Conservation (phyloP, 768 basidiomycete genomes). For the Leccinum sublutescens region DNA sequence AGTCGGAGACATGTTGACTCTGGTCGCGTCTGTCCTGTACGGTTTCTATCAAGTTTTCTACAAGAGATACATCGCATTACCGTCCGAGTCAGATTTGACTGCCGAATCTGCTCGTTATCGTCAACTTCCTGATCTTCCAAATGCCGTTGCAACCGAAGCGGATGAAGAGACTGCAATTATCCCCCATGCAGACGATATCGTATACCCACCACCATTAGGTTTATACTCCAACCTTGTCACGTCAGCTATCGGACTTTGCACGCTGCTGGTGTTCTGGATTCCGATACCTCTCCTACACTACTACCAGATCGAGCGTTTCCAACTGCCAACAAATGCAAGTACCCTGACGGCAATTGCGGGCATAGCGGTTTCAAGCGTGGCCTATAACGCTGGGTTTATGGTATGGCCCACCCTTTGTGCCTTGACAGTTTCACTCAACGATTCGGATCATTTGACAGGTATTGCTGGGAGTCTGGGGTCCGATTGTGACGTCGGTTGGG, state of each 20-base stretch:
- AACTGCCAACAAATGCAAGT: constrained; percentile 50
- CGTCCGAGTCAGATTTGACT: constrained; percentile 56
- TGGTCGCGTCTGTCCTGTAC: constrained; percentile 68
- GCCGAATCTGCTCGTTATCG: constrained; percentile 43
- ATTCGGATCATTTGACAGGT: constrained; percentile 43
- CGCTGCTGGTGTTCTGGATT: constrained; percentile 73
- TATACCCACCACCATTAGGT: constrained; percentile 74
- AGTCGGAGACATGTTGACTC: constrained; percentile 70
- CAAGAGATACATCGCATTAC: constrained; percentile 73
- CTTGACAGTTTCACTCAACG: constrained; percentile 7
- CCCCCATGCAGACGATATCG: constrained; percentile 31
- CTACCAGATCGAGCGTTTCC: constrained; percentile 62
- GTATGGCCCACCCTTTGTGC: constrained; percentile 36
- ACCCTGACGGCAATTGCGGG: constrained; percentile 56
- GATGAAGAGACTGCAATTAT: constrained; percentile 19
- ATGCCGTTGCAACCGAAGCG: constrained; percentile 25
- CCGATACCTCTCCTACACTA: constrained; percentile 74
- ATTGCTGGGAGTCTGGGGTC: constrained; percentile 83
- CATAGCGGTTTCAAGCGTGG: constrained; percentile 67
- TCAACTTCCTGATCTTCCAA: constrained; percentile 40
- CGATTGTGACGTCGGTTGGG: constrained; percentile 84
- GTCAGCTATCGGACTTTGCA: constrained; percentile 75
- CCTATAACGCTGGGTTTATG: constrained; percentile 89
- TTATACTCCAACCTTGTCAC: constrained; percentile 83
- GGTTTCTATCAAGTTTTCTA: constrained; percentile 83